A percentile compares a stretch with the other conserved stretches of the same genome.
These are phyloP conservation scores for Candida silvicultrix DNA, from an alignment of 805 yeast species.

Conservation along the genomic window DNA sequence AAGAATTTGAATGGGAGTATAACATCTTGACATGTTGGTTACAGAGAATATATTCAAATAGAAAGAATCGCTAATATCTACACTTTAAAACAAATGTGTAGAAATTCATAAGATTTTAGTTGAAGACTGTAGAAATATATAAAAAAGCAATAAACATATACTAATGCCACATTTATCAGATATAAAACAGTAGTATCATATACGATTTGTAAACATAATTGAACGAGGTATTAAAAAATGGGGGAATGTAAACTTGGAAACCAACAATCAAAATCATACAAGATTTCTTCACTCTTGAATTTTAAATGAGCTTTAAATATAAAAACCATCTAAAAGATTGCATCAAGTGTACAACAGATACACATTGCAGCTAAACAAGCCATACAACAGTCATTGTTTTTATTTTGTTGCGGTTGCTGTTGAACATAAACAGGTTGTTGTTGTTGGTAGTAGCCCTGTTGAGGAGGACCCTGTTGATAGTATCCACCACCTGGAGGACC, in stretches of 20 bases:
- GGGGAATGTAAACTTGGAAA: no score
- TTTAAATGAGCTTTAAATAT: no score
- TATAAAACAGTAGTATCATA: no score
- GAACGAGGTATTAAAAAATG: background rate
- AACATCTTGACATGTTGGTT: slow-evolving; percentile 10
- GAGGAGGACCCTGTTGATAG: slow-evolving; percentile 36
- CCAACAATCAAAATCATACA: no score
- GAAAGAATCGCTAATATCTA: background rate
- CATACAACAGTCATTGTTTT: slow-evolving; percentile 38
- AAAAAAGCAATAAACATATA: no score
- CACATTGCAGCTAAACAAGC: slow-evolving; percentile 52
- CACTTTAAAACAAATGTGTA: no score
- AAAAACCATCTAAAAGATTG: slow-evolving; percentile 33
- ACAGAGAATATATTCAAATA: slow-evolving; percentile 15
- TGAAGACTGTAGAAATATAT: no score
- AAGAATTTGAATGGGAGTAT: slow-evolving; percentile 9
- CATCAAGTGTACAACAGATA: slow-evolving; percentile 49
- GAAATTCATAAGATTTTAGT: no score
- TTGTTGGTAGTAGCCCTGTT: slow-evolving; percentile 30
- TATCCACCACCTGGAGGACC: slow-evolving; percentile 26
- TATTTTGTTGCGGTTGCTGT: slow-evolving; percentile 34
- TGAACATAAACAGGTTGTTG: slow-evolving; percentile 50
- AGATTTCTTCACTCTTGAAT: no score
- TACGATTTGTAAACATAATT: background rate
- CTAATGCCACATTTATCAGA: background rate